Base-by-base conservation (phyloP, 495 filamentous ascomycete species). In the Xylaria acuta region DNA sequence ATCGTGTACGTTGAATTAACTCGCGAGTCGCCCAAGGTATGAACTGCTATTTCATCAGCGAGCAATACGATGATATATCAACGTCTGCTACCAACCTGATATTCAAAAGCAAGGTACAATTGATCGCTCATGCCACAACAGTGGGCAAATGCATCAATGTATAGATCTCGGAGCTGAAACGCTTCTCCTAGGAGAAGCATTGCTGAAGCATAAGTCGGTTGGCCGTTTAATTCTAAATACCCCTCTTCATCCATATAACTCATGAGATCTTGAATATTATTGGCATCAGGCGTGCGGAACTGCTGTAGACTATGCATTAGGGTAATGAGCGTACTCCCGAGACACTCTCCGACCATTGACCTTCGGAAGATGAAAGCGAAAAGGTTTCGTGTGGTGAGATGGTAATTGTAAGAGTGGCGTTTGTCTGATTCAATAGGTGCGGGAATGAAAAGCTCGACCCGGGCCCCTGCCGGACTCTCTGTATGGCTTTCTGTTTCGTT, bases 361-460 rank as follows among this genome's bases (percentile, higher is more conserved):
- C 85, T 87, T 12, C 84, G 80, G 72, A 88, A 86, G 14, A 91
- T 78, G 82, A 86, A 92, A 47, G 91, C 90, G 67, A 92, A 89
- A 73, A 92, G 87, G 71, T 93, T 93, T n/a, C 91, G 85, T 0
- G 86, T 91, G 2, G 88, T 87, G 18, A 91, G 67, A 71, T 92
- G 89, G 72, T 89, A 90, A 18, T 80, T 74, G 67, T 88, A 86
- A 5, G 84, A 81, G 47, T 87, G 83, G 20, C 86, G 81, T 73
- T 86, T 81, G 41, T 82, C 83, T 14, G 80, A 74, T 49, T 80
- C 76, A 6, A 83, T 70, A 20, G 91, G 90, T 6, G 89, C 80
- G 11, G 90, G 88, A 32, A 92, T 89, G 77, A 89, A 92, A 30
- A 92, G 82, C 63, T 92, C 88, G 71, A 85, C 82, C 27, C 74